Evolutionary conservation across 2,329 filamentous ascomycete genomes (phyloP).

Genomic region (Diplodia seriata): DNA sequence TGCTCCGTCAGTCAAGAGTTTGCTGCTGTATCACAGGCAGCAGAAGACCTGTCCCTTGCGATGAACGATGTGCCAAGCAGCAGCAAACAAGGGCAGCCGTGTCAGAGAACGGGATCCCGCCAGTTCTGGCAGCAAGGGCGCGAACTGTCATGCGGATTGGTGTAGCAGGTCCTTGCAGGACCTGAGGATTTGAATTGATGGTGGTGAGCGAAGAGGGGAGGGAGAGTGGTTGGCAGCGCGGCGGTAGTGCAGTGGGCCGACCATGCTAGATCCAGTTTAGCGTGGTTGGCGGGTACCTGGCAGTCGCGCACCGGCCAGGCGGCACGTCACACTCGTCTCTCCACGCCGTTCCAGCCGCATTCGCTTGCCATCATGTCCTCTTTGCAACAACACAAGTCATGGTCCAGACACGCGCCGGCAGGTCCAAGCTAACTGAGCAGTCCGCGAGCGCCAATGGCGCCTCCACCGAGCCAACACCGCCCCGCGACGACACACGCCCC

Average conservation of each 20-base stretch:
- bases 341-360: conserved; percentile 3
- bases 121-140: not conserved
- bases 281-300: not conserved
- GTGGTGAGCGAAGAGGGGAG: not conserved
- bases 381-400: conserved; percentile 10
- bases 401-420: conserved; percentile 19
- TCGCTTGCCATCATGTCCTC: conserved; percentile 2
- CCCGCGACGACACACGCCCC: conserved; percentile 7
- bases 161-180: conserved; percentile 2
- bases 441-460: not conserved
- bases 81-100: conserved; percentile 9
- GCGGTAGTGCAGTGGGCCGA: not conserved
- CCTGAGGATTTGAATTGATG: conserved; percentile 2
- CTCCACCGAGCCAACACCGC: conserved; percentile 21
- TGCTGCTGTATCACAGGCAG: not conserved
- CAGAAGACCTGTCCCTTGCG: not conserved
- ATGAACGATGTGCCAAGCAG: not conserved
- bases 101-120: not conserved
- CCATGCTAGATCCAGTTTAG: conserved; percentile 6
- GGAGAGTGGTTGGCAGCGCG: not conserved
- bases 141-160: not conserved
- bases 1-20: not conserved
- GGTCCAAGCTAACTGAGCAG: not conserved
- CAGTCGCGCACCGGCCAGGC: conserved; percentile 12
- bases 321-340: conserved; percentile 16